Percentiles rank a stretch among this genome's conserved stretches.
Evolutionary conservation across 2,329 filamentous ascomycete genomes (phyloP).

Genomic region (Cladophialophora psammophila): DNA sequence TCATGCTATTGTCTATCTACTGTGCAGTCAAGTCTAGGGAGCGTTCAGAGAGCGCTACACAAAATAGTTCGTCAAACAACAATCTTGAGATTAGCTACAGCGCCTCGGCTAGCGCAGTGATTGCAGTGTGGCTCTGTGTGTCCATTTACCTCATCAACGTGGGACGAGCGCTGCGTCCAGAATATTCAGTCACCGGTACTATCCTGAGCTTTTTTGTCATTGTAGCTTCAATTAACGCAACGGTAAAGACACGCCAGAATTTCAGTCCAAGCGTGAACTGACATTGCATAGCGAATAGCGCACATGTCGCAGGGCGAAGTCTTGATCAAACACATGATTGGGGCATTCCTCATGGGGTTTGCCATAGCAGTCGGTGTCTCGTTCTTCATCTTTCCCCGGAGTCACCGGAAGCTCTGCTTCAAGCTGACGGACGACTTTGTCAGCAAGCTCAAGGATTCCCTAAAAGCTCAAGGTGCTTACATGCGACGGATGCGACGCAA

Average conservation of each 20-base stretch:
- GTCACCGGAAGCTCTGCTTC: slow-evolving; percentile 68
- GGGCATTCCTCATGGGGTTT: slow-evolving; percentile 68
- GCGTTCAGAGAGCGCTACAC: slow-evolving; percentile 55
- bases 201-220: slow-evolving; percentile 9
- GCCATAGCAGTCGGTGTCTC: slow-evolving; percentile 68
- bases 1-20: slow-evolving; percentile 70
- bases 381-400: slow-evolving; percentile 70
- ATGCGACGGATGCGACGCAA: slow-evolving; percentile 5
- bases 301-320: background rate
- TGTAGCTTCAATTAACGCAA: background rate
- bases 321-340: slow-evolving; percentile 5
- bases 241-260: background rate
- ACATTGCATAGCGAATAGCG: background rate
- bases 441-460: background rate
- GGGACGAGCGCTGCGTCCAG: slow-evolving; percentile 69
- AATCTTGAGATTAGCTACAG: slow-evolving; percentile 61
- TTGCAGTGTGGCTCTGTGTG: slow-evolving; percentile 73
- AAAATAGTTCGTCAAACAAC: slow-evolving; percentile 29
- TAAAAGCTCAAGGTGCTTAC: background rate
- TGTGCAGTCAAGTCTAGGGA: slow-evolving; percentile 69
- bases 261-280: background rate
- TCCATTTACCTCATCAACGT: slow-evolving; percentile 72
- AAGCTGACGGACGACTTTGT: slow-evolving; percentile 57
- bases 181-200: slow-evolving; percentile 44
- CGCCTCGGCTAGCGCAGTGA: slow-evolving; percentile 73